Evolutionary conservation across 495 filamentous ascomycete species (phyloP), one percentile per base, ranked within the genome.

Genomic region (Tuber brumale): DNA sequence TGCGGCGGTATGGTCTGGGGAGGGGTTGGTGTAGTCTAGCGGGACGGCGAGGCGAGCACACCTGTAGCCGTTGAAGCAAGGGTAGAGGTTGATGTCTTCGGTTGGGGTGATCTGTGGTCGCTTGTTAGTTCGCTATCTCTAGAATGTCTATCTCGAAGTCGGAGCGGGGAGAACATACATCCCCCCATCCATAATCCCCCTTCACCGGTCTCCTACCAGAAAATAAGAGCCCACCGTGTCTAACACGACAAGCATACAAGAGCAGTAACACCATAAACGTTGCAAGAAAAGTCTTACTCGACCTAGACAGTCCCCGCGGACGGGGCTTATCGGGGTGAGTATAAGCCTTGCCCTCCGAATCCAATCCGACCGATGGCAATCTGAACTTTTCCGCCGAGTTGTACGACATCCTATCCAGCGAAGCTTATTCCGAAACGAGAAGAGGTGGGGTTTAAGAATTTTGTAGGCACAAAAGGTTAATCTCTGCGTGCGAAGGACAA

Each of bases 31-130:
- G 85, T 86, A 88, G 81, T 88, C 87, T 74, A 88, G 85, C 0
- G 87, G 87, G 12, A 87, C 85, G n/a, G 81, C 75, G n/a, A 88
- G 84, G 70, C 86, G 83, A 18, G 86, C 86, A 76, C 86, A 88
- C 37, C 81, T 72, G 85, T 81, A 72, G 84, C 84, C 18, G 41
- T 77, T 77, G 81, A 84, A 85, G 76, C 86, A 87, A 27, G 77
- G 74, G 72, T 82, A 80, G 66, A 83, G 85, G 1, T 72, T 69
- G 45, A 86, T 73, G 70, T 84, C 76, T 18, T 69, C 19, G 8
- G 81, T 81, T 2, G 85, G 84, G 19, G 66, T 75, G 43, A 85
- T 79, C 70, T 80, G 39, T 46, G 76, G 41, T 76, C 82, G 81
- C 45, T 73, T 72, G 70, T 48, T 10, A 48, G 66, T 72, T 31